A percentile compares a stretch with the other conserved stretches of the same genome.
Conservation (phyloP, 257 asterid genomes). For the Jacaranda mimosifolia region DNA sequence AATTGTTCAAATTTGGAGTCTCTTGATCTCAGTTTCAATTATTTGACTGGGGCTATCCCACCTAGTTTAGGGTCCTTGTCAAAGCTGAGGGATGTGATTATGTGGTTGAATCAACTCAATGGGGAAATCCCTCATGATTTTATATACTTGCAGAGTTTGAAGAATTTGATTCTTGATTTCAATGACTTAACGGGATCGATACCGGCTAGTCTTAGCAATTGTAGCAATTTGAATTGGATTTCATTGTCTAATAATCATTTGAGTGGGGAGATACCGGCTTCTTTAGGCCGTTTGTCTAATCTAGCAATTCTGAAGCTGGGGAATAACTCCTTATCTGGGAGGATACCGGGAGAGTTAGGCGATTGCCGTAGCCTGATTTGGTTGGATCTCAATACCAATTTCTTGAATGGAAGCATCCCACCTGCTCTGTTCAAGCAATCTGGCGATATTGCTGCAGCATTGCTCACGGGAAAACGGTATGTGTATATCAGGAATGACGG, state of each 20-base stretch:
- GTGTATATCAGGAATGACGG: conserved; percentile 70
- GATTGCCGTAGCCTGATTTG: conserved; percentile 74
- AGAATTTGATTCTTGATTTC: conserved; percentile 79
- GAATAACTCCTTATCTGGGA: conserved; percentile 68
- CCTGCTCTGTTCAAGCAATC: conserved; percentile 68
- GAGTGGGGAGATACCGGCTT: conserved; percentile 70
- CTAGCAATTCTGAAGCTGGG: conserved; percentile 78
- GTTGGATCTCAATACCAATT: conserved; percentile 75
- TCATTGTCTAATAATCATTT: conserved; percentile 68
- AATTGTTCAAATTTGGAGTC: conserved; percentile 72
- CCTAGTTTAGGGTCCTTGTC: conserved; percentile 62
- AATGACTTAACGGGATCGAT: conserved; percentile 64
- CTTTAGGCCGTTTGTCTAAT: conserved; percentile 55
- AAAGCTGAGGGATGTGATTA: conserved; percentile 62
- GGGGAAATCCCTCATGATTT: conserved; percentile 78
- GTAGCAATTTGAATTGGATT: conserved; percentile 73
- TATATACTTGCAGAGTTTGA: conserved; percentile 55
- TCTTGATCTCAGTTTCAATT: conserved; percentile 80
- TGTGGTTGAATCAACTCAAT: conserved; percentile 68
- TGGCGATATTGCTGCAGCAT: conserved; percentile 61
- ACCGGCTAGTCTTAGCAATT: conserved; percentile 72
- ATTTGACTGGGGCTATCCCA: conserved; percentile 60
- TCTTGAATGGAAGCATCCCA: conserved; percentile 63
- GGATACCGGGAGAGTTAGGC: conserved; percentile 69
- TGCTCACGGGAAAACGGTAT: conserved; percentile 59